Evolutionary conservation across 2,329 filamentous ascomycete species (phyloP), one percentile per base, ranked within the genome.

Genomic region (Plenodomus biglobosus): DNA sequence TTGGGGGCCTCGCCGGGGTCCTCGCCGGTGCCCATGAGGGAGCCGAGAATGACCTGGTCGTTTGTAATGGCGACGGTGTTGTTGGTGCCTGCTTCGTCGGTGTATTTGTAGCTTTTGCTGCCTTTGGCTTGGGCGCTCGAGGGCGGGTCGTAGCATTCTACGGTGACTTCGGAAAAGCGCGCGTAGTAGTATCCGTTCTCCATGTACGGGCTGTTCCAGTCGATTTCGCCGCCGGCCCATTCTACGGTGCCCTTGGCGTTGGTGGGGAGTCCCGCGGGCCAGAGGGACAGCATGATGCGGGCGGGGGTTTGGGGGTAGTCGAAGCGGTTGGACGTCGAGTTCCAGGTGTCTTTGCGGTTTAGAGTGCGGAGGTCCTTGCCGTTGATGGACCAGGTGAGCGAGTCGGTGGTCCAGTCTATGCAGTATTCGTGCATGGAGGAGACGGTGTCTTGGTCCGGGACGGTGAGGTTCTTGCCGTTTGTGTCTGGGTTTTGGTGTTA

Each of bases 251-350:
- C 94, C 70, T 88, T 69, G 35, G 83, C 87, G 72, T 96, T 96
- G 66, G 80, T 80, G 8, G 84, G 75, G 39, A 88, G 82, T 68
- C 94, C 94, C 65, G 90, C 94, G 35, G 94, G 94, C 94, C 94
- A 99, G 66, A 99, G 85, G 15, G 94, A 97, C 42, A 99, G 81
- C 78, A 96, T 90, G 43, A 99, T 83, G 61, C 92, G 89, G 15
- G 92, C 76, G 3, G 94, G 94, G 0, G 92, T 95, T 76, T 97
- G 94, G 6, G 94, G 94, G 78, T 83, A 99, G 64, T 87, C 79
- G 80, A 86, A 99, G 72, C 85, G 85, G 73, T 92, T 87, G 48
- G 84, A 76, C 6, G 90, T 95, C 11, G 78, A 75, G 76, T 99
- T 96, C 85, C 87, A 97, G 11, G 94, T 97, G 32, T 90, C 83